Evolutionary conservation across 75 land plant genomes (phyloP).

Genomic region (Chamaecyparis obtusa): DNA sequence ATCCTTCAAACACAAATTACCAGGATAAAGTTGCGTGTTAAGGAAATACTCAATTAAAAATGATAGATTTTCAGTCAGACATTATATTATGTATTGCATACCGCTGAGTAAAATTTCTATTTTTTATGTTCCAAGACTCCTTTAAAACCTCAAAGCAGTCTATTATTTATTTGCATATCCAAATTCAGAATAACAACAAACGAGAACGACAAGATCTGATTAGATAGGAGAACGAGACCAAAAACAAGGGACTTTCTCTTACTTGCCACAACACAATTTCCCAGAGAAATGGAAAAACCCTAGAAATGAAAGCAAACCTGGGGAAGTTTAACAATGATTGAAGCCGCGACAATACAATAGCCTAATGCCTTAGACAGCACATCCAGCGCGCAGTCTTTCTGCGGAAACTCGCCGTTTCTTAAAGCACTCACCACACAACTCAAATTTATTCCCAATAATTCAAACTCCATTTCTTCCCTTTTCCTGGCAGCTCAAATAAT

Average conservation of each 20-base stretch:
- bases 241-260: not conserved
- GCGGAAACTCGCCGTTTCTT: slow-evolving; percentile 36
- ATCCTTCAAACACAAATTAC: not conserved
- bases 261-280: not conserved
- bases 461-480: slow-evolving; percentile 20
- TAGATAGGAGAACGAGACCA: not conserved
- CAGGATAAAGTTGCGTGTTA: no score
- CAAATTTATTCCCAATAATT: slow-evolving; percentile 62
- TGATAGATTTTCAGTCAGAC: no score
- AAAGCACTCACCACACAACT: slow-evolving; percentile 50
- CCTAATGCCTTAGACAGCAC: slow-evolving; percentile 83
- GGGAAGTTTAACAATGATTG: slow-evolving; percentile 87
- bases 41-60: no score
- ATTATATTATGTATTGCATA: no score
- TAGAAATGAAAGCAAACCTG: slow-evolving; percentile 38
- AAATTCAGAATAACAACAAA: not conserved
- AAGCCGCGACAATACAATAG: slow-evolving; percentile 77
- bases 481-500: not conserved
- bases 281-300: not conserved
- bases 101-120: no score
- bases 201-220: not conserved
- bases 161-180: not conserved
- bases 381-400: slow-evolving; percentile 75
- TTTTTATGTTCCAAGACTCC: no score
- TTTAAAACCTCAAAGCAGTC: not conserved